Evolutionary conservation across 2,329 filamentous ascomycete species (phyloP).

Genomic region (Fusarium palustre): DNA sequence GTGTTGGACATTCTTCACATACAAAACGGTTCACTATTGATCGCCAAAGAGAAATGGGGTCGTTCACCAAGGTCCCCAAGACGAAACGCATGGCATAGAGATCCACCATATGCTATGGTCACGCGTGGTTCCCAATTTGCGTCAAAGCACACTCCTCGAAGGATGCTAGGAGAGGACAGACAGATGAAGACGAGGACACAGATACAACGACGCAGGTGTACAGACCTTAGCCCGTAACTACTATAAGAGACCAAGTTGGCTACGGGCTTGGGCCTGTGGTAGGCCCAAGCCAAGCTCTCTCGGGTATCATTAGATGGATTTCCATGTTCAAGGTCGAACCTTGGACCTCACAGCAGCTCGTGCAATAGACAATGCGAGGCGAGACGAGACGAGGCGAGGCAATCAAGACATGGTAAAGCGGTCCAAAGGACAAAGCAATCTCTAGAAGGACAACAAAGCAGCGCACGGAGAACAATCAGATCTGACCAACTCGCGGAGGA

Average conservation of each 20-base stretch:
- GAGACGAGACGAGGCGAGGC: background rate
- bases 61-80: background rate
- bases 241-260: conserved; percentile 5
- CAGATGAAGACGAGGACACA: background rate
- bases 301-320: conserved; percentile 22
- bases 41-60: background rate
- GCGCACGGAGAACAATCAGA: conserved; percentile 24
- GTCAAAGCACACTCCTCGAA: conserved; percentile 24
- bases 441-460: conserved; percentile 24
- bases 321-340: conserved; percentile 9
- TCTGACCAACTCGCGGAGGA: conserved; percentile 12
- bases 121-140: conserved; percentile 43
- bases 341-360: conserved; percentile 2
- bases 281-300: background rate
- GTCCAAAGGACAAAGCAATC: conserved; percentile 29
- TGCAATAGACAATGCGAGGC: conserved; percentile 12
- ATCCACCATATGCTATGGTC: conserved; percentile 24
- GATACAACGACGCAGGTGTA: background rate
- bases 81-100: conserved; percentile 29
- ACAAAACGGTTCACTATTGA: background rate
- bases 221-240: background rate
- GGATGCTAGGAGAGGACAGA: background rate
- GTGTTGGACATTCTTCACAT: background rate
- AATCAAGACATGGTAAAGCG: conserved; percentile 14
- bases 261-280: conserved; percentile 12